phyloP scores from a whole-genome alignment of 192 early-diverging fungal genomes.

The Backusella parvicylindrica region DNA sequence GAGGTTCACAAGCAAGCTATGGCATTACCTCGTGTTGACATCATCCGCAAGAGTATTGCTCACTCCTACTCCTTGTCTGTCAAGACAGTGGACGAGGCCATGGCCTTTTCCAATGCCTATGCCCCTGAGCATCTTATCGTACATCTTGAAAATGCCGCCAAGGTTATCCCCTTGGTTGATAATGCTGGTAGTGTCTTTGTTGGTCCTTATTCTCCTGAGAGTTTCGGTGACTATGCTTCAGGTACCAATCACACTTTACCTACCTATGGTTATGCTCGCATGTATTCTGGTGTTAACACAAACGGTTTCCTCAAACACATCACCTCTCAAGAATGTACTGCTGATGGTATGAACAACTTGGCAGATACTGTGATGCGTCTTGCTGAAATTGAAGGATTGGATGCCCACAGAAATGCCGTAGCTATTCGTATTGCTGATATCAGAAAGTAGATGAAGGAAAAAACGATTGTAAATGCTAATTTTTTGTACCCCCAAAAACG shows the following conservation, averaged over 20 bases:
- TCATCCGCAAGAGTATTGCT: conserved; percentile 84
- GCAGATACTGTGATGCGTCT: conserved; percentile 92
- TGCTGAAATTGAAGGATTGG: conserved; percentile 93
- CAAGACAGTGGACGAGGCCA: conserved; percentile 67
- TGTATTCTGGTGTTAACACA: conserved; percentile 99
- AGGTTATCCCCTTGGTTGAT: conserved; percentile 58
- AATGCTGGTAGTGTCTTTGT: conserved; percentile 99
- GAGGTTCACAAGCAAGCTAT: conserved; percentile 81
- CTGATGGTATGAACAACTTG: conserved; percentile 77
- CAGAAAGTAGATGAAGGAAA: conserved; percentile 30
- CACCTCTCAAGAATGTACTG: conserved; percentile 88
- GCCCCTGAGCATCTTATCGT: conserved; percentile 98
- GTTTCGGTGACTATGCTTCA: conserved; percentile 98
- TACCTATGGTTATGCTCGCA: conserved; percentile 96
- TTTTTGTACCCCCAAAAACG: neutral
- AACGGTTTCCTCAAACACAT: conserved; percentile 97
- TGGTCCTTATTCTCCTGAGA: conserved; percentile 92
- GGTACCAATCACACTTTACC: conserved; percentile 99
- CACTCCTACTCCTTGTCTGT: conserved; percentile 81
- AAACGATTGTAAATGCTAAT: neutral
- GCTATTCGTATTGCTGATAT: conserved; percentile 78
- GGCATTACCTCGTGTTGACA: conserved; percentile 80
- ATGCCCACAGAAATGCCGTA: conserved; percentile 97
- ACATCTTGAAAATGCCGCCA: conserved; percentile 76
- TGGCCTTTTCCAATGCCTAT: conserved; percentile 93